Conservation (phyloP, 768 basidiomycete genomes). For the Filobasidium wieringae region DNA sequence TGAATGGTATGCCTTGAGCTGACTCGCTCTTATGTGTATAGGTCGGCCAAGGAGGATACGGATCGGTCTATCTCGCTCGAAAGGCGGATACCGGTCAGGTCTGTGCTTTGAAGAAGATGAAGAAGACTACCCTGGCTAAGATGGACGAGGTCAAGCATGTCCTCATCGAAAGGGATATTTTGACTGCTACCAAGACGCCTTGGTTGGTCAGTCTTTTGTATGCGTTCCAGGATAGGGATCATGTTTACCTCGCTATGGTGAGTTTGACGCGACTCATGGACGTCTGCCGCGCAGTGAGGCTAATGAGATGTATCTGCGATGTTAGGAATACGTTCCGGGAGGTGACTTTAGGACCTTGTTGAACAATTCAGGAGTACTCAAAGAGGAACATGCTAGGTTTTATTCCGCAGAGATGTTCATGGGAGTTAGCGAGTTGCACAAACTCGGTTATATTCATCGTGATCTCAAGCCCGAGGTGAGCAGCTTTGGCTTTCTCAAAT, state of each 20-base stretch:
- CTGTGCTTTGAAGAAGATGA: slow-evolving; percentile 96
- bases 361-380: slow-evolving; percentile 94
- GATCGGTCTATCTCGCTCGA: slow-evolving; percentile 88
- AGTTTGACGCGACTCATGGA: slow-evolving; percentile 6
- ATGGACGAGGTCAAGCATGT: slow-evolving; percentile 99
- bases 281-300: no score
- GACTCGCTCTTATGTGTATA: background rate
- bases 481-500: slow-evolving; percentile 2
- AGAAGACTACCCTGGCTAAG: slow-evolving; percentile 82
- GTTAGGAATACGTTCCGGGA: slow-evolving; percentile 82
- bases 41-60: slow-evolving; percentile 97
- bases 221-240: slow-evolving; percentile 84
- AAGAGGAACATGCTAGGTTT: slow-evolving; percentile 91
- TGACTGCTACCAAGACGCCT: slow-evolving; percentile 92
- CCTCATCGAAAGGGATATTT: slow-evolving; percentile 90
- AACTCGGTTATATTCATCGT: slow-evolving; percentile 94
- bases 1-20: background rate
- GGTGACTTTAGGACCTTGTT: slow-evolving; percentile 95
- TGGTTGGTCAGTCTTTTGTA: slow-evolving; percentile 93
- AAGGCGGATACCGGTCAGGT: slow-evolving; percentile 94
- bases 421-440: slow-evolving; percentile 84
- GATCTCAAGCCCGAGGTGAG: slow-evolving; percentile 92
- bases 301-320: no score
- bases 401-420: slow-evolving; percentile 99
- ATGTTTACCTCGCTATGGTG: slow-evolving; percentile 89